A percentile compares a stretch with the other conserved stretches of the same genome.
phyloP scores from a whole-genome alignment of 2,329 filamentous ascomycete species.

The Aspergillus latus region DNA sequence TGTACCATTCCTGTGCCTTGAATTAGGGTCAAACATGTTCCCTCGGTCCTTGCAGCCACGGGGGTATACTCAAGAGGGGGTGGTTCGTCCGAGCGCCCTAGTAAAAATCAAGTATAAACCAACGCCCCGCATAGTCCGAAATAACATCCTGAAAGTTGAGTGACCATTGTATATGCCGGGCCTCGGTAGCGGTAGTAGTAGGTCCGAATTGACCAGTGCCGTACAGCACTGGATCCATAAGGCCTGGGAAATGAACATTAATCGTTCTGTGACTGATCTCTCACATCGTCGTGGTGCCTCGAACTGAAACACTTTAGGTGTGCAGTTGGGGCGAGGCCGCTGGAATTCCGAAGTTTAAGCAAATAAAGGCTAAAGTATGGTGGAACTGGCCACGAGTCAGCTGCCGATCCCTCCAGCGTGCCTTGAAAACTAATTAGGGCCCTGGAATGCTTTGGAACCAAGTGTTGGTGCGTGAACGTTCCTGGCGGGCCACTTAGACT shows the following conservation, averaged over 20 bases:
- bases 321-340: not conserved
- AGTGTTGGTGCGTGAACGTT: not conserved
- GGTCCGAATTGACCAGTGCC: not conserved
- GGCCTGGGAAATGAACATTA: not conserved
- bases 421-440: not conserved
- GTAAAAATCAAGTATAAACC: not conserved
- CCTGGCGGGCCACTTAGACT: not conserved
- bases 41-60: not conserved
- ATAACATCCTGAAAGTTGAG: not conserved
- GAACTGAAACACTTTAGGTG: not conserved
- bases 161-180: not conserved
- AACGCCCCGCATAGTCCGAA: not conserved
- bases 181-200: constrained; percentile 1
- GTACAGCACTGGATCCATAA: not conserved
- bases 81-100: not conserved
- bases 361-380: not conserved
- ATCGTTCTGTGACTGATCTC: constrained; percentile 1
- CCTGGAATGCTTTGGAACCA: not conserved
- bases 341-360: not conserved
- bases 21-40: not conserved
- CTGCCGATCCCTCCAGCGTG: not conserved
- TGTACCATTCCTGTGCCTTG: not conserved
- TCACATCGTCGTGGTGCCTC: not conserved
- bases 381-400: not conserved
- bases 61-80: not conserved